Evolutionary conservation across 1,139 yeast genomes (phyloP), one percentile per base, ranked within the genome.

Genomic region (Nakaseomyces glabratus): DNA sequence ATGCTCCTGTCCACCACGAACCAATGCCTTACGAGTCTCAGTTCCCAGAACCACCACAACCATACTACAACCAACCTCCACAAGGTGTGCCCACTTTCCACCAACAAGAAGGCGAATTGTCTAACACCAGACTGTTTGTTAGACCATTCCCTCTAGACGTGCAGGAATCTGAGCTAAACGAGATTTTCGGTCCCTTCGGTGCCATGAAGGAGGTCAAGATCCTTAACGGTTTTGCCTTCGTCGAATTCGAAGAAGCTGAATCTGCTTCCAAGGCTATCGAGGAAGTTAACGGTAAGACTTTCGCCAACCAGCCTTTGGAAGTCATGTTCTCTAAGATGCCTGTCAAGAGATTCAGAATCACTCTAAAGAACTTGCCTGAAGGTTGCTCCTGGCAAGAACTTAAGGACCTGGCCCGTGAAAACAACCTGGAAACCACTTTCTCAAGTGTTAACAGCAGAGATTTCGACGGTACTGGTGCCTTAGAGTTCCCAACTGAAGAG

Each of bases 361-460:
- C 76, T 55, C 71, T 81, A 24, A 61, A 72, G 47, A 74, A 74
- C 60, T 67, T 81, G 52, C 86, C 86, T 47, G 81, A 76, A 48
- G 77, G 78, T 43, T 70, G 82, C 38, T 78, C 85, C 36, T 81
- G 93, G 93, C 90, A 81, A 68, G 88, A 80, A 55, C 71, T 81
- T 55, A 81, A 81, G 62, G 93, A 81, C 62, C 74, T 76, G 52
- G 81, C 80, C 45, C 67, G 84, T 58, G 88, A 79, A 45, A 75
- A 75, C 50, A 73, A 71, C 46, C 61, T 69, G 48, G 71, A 74
- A 43, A 82, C 86, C 39, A 72, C 77, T 33, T 81, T 77, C 59
- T 82, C 82, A 48, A 76, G 78, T 61, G 84, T 80, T 39, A 72
- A 68, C 62, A 66, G 69, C 36, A 70, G 75, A 55, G 76, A 75